Evolutionary conservation across 192 early-diverging fungal species (phyloP), one percentile per base, ranked within the genome.

Genomic region (Backusella morwellensis): DNA sequence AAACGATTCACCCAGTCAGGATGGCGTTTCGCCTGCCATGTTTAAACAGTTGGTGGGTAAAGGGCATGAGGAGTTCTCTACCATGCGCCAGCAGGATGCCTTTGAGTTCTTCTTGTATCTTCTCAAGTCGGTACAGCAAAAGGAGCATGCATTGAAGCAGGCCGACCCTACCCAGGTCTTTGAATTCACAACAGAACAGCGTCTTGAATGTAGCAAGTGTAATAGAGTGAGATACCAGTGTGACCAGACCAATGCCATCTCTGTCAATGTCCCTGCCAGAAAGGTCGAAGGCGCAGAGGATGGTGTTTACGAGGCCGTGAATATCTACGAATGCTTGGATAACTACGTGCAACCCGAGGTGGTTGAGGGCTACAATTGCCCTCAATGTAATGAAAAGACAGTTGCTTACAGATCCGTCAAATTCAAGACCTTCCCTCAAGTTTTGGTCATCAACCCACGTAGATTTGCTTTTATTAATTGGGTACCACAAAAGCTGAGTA

Each of bases 81-180:
- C 96, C 1, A 99, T 99, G 98, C 88, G 95, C 38, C 98, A 99
- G 82, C 98, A 98, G 89, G 98, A 99, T 79, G 95, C 97, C 0
- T 95, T 92, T 76, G 98, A 99, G 83, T 99, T 97, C 78, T 88
- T 96, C 72, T 92, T 92, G 77, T 90, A 95, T 71, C 76, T 97
- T 38, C 76, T 88, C 68, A 92, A 93, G 63, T 85, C 90, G 26
- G 83, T 97, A 63, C 86, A 92, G 72, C 88, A 96, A 68, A 92
- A 90, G 47, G 96, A 99, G 75, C 92, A 93, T 44, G 78, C 86
- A 5, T 82, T 83, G 14, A 84, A 88, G 0, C 77, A 78, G 23
- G 6, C 2, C 56, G 14, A 29, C 11, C 56, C 97, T 11, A 93
- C 93, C 17, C 81, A 83, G 17, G 85, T 90, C 3, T 98, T 97